Conservation (phyloP, 1,284 basidiomycete species). For the Fomes fomentarius region DNA sequence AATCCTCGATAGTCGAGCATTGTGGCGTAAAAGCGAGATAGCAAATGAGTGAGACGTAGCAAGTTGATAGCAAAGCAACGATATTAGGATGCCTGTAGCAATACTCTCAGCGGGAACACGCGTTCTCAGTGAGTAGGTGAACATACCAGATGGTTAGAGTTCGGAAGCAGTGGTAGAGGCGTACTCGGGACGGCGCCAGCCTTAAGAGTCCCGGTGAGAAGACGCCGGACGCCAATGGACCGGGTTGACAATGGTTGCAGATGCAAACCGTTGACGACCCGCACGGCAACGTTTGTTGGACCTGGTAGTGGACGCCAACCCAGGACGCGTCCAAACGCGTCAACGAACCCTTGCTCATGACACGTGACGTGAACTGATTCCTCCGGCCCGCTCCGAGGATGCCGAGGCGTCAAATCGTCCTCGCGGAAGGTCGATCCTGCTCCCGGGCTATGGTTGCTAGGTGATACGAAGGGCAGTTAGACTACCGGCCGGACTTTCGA, state of each 20-base stretch:
- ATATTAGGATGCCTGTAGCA: not conserved
- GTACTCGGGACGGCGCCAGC: constrained; percentile 1
- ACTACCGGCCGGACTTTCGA: no score
- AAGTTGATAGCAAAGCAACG: not conserved
- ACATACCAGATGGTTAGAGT: constrained; percentile 3
- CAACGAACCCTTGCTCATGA: not conserved
- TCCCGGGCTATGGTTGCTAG: no score
- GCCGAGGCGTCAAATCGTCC: no score
- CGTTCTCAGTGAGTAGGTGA: not conserved
- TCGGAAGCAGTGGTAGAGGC: not conserved
- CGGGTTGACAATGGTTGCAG: not conserved
- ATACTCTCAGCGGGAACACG: not conserved
- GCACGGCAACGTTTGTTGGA: constrained; percentile 3
- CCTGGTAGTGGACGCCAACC: not conserved
- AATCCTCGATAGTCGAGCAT: constrained; percentile 64
- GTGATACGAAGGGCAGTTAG: no score
- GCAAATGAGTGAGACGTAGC: not conserved
- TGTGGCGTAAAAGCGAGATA: constrained; percentile 6
- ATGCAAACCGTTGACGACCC: not conserved
- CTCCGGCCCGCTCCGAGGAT: not conserved
- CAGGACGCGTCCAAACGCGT: constrained; percentile 1
- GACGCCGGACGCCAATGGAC: not conserved
- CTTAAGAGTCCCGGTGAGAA: constrained; percentile 3
- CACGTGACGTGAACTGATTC: not conserved
- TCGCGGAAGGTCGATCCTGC: no score